phyloP scores from a whole-genome alignment of 2,329 filamentous ascomycete species.

The Calonectria leucothoes region DNA sequence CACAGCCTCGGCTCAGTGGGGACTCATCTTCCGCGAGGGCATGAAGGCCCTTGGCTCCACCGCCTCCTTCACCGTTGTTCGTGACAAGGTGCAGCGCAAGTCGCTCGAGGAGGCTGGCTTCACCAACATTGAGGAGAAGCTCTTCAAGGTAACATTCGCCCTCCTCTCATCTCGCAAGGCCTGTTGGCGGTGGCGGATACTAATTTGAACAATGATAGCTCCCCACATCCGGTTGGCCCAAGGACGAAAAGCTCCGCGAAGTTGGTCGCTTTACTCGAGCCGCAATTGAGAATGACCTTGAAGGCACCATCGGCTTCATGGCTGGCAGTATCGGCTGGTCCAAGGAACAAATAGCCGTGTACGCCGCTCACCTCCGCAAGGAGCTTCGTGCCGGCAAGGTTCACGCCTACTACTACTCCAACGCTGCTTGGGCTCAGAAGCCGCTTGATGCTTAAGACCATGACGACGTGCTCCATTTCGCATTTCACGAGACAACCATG shows the following conservation, averaged over 20 bases:
- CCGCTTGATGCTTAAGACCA: background rate
- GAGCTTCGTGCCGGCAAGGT: conserved; percentile 35
- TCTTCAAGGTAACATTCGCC: conserved; percentile 41
- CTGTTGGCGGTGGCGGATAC: background rate
- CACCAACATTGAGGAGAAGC: conserved; percentile 36
- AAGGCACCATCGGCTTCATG: conserved; percentile 46
- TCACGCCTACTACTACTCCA: conserved; percentile 40
- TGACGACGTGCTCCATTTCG: background rate
- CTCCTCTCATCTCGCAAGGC: too few relatives aligned
- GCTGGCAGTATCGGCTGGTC: conserved; percentile 48
- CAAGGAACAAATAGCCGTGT: conserved; percentile 43
- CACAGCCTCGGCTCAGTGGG: conserved; percentile 48
- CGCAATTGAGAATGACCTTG: conserved; percentile 47
- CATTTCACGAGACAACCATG: background rate
- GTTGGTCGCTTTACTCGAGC: conserved; percentile 49
- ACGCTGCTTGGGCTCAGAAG: conserved; percentile 42
- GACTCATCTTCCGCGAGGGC: conserved; percentile 47
- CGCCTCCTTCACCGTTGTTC: conserved; percentile 44
- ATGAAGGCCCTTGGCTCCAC: conserved; percentile 44
- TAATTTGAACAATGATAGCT: conserved; percentile 32
- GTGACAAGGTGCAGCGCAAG: conserved; percentile 44
- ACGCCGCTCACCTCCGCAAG: conserved; percentile 45
- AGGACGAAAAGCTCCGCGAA: conserved; percentile 46
- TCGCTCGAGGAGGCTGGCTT: conserved; percentile 47
- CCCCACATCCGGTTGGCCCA: conserved; percentile 55